phyloP scores from a whole-genome alignment of 73 alveolate species.

The Paramecium pentaurelia region DNA sequence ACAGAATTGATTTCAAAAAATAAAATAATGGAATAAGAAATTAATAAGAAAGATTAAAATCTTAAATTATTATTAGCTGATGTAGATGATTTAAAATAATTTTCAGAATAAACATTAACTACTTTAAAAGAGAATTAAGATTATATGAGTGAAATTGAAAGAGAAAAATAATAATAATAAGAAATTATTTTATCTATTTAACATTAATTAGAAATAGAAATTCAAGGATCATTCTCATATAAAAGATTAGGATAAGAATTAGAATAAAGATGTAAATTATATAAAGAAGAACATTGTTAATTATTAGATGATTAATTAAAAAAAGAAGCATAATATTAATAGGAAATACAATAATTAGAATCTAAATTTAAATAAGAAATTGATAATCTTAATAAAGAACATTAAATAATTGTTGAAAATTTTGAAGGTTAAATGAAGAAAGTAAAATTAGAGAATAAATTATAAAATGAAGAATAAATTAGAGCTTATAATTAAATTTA shows the following conservation, averaged over 20 bases:
- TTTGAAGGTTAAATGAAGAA: neutral
- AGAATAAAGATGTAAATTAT: conserved; percentile 18
- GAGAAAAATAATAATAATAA: neutral
- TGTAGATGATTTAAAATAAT: conserved; percentile 3
- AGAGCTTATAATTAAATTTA: neutral
- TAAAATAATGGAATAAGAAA: neutral
- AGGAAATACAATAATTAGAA: neutral
- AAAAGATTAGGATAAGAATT: conserved; percentile 31
- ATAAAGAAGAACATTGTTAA: conserved; percentile 25
- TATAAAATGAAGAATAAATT: neutral
- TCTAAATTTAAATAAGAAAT: neutral
- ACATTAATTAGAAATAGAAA: conserved; percentile 10
- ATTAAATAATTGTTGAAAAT: neutral
- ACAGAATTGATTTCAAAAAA: neutral
- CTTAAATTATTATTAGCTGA: conserved; percentile 13
- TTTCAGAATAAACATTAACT: neutral
- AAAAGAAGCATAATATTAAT: neutral
- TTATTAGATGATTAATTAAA: neutral
- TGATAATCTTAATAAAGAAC: neutral
- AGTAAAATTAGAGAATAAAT: neutral
- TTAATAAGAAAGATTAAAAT: neutral
- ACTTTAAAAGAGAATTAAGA: conserved; percentile 37
- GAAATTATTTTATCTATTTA: neutral
- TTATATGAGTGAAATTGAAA: conserved; percentile 24
- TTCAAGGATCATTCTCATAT: conserved; percentile 37